Base-by-base conservation (phyloP, 2,329 filamentous ascomycete genomes). In the Macrophomina phaseolina region DNA sequence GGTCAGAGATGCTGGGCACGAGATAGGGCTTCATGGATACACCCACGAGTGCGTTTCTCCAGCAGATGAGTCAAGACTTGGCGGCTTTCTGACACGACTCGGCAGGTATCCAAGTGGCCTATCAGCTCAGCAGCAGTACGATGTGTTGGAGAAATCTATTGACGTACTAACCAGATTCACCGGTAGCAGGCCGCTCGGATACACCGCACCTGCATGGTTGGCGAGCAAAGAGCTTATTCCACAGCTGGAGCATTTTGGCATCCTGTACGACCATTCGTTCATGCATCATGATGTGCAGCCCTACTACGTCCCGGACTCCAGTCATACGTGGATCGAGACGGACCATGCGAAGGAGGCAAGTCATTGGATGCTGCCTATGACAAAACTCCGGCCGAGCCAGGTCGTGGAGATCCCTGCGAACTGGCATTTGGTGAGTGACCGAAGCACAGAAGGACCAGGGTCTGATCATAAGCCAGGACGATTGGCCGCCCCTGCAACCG, bases 271-370 rank as follows among this genome's bases (percentile, higher is more conserved):
- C 69, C 81, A 83, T 69, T 80, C 77, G 2, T 81, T 83, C 71
- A 81, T 83, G 80, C 81, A 83, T 69, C 80, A 83, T 70, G 82
- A 83, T 70, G 77, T 77, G 14, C 80, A 82, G 68, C 77, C 77
- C 11, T 80, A 79, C 72, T 79, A 74, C 64, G 70, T 73, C 1
- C 74, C 76, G 9, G 70, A 71, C 53, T 69, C 74, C 11, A 67
- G 69, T 46, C 73, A 70, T 16, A 75, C 65, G 7, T 69, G 70
- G 64, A 69, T 73, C 11, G 72, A 76, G 55, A 80, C 78, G 1
- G 69, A 80, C 66, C 46, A 70, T 16, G 67, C 68, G 11, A 74
- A 77, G 40, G 68, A 73, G 2, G 76, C 78, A 2, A 73, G 73
- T 0, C 67, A 70, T 23, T 81, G 78, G 78, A 81, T 81, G 79